phyloP scores from a whole-genome alignment of 1,284 basidiomycete genomes.

The Cutaneotrichosporon sp. region DNA sequence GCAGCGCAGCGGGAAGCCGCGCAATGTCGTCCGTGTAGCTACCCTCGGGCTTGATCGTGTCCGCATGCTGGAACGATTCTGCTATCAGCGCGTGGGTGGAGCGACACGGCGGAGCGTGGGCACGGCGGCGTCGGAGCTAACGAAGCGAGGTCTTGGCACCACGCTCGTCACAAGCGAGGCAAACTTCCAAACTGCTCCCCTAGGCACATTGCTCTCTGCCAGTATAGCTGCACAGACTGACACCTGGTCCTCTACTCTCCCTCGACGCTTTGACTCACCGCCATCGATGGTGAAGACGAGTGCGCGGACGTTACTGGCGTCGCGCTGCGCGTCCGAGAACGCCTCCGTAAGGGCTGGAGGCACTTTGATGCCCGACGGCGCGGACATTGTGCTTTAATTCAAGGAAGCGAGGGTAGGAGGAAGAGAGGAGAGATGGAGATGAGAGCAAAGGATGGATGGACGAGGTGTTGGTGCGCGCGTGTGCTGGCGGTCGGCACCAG shows the following conservation, averaged over 20 bases:
- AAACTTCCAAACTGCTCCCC: no score
- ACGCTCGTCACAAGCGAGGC: no score
- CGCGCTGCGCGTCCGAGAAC: constrained; percentile 32
- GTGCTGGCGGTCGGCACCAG: background rate
- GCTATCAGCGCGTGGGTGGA: constrained; percentile 10
- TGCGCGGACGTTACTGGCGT: constrained; percentile 33
- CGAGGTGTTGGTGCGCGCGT: background rate
- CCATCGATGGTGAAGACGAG: constrained; percentile 46
- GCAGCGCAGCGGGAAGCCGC: constrained; percentile 34
- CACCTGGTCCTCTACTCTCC: no score
- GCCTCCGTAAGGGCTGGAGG: constrained; percentile 34
- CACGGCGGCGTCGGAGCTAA: no score
- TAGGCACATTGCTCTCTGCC: no score
- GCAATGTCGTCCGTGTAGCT: constrained; percentile 42
- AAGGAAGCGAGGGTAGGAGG: background rate
- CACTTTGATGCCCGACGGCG: constrained; percentile 47
- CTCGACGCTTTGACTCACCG: no score
- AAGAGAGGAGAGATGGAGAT: background rate
- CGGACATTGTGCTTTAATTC: constrained; percentile 37
- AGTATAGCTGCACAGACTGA: no score
- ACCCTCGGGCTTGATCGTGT: constrained; percentile 30
- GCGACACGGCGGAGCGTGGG: no score
- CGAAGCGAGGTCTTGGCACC: no score
- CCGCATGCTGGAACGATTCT: constrained; percentile 39
- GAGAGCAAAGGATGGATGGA: background rate